Conservation (phyloP, 2,329 filamentous ascomycete species). For the Stylonectria norvegica region DNA sequence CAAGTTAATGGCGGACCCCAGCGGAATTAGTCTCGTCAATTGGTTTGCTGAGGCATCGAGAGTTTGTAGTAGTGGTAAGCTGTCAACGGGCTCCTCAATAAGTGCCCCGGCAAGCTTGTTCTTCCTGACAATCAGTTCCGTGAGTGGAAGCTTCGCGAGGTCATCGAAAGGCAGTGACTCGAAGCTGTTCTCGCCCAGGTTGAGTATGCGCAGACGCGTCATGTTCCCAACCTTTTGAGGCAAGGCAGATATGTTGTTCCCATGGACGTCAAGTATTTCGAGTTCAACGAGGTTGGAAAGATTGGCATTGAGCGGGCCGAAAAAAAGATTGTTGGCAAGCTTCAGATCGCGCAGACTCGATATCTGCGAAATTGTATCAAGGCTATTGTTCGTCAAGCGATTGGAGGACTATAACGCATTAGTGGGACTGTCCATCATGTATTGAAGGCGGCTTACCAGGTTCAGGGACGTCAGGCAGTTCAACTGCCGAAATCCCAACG, state of each 20-base stretch:
- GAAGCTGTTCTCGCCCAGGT: slow-evolving; percentile 76
- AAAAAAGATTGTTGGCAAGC: slow-evolving; percentile 72
- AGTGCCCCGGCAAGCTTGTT: slow-evolving; percentile 75
- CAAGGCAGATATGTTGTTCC: slow-evolving; percentile 72
- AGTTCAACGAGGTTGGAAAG: slow-evolving; percentile 65
- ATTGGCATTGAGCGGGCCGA: slow-evolving; percentile 62
- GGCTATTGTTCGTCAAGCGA: slow-evolving; percentile 65
- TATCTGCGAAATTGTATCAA: slow-evolving; percentile 74
- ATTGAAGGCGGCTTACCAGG: slow-evolving; percentile 52
- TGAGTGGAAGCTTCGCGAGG: slow-evolving; percentile 65
- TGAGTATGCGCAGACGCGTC: slow-evolving; percentile 67
- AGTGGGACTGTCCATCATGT: neutral
- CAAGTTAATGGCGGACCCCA: slow-evolving; percentile 51
- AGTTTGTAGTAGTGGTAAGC: slow-evolving; percentile 63
- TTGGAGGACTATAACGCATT: slow-evolving; percentile 65
- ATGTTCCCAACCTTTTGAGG: slow-evolving; percentile 67
- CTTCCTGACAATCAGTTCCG: slow-evolving; percentile 70
- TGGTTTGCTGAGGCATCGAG: slow-evolving; percentile 78
- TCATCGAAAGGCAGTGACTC: slow-evolving; percentile 66
- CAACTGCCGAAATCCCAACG: slow-evolving; percentile 71
- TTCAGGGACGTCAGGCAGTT: slow-evolving; percentile 77
- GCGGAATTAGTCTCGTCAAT: slow-evolving; percentile 52
- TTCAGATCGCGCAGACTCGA: slow-evolving; percentile 72
- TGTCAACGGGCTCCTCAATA: slow-evolving; percentile 58
- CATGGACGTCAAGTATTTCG: slow-evolving; percentile 76